A percentile compares a stretch with the other conserved stretches of the same genome.
Conservation (phyloP, 2,329 filamentous ascomycete genomes). For the Paraphaeosphaeria sporulosa region DNA sequence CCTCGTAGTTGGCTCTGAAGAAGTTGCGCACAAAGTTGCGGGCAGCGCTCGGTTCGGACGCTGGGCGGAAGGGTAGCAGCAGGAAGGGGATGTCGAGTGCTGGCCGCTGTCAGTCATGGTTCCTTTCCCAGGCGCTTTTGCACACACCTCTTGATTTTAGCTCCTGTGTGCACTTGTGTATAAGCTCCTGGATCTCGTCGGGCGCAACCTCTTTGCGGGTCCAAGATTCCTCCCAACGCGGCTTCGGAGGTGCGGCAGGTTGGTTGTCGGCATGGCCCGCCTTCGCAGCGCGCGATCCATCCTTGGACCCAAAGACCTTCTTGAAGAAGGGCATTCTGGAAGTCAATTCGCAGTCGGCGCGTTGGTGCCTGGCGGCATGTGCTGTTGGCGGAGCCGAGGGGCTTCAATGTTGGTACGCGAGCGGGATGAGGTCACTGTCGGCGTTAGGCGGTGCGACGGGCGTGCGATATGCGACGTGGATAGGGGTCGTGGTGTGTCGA, state of each 20-base stretch:
- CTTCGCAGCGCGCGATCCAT: conserved; percentile 41
- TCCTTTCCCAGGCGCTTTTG: conserved; percentile 2
- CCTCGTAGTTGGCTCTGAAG: conserved; percentile 74
- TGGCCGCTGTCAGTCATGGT: conserved; percentile 50
- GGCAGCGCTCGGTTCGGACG: conserved; percentile 88
- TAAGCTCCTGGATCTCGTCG: conserved; percentile 88
- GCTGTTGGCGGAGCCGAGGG: conserved; percentile 25
- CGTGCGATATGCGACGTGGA: neutral
- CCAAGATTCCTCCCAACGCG: conserved; percentile 89
- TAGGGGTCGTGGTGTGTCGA: neutral
- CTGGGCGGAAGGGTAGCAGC: conserved; percentile 91
- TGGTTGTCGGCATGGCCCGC: conserved; percentile 32
- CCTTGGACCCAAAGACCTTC: conserved; percentile 49
- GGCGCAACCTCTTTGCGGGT: conserved; percentile 81
- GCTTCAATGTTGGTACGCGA: conserved; percentile 18
- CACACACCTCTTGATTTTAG: conserved; percentile 88
- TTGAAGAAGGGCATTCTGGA: conserved; percentile 49
- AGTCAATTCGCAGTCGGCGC: conserved; percentile 25
- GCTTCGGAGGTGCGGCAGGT: conserved; percentile 65
- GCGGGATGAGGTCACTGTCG: conserved; percentile 16
- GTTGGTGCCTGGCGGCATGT: conserved; percentile 30
- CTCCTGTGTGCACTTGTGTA: conserved; percentile 85
- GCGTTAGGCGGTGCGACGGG: conserved; percentile 10
- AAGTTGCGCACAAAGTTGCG: conserved; percentile 93
- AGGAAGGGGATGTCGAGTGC: conserved; percentile 91